phyloP scores from a whole-genome alignment of 2,329 filamentous ascomycete genomes.

The Colletotrichum somersetense region DNA sequence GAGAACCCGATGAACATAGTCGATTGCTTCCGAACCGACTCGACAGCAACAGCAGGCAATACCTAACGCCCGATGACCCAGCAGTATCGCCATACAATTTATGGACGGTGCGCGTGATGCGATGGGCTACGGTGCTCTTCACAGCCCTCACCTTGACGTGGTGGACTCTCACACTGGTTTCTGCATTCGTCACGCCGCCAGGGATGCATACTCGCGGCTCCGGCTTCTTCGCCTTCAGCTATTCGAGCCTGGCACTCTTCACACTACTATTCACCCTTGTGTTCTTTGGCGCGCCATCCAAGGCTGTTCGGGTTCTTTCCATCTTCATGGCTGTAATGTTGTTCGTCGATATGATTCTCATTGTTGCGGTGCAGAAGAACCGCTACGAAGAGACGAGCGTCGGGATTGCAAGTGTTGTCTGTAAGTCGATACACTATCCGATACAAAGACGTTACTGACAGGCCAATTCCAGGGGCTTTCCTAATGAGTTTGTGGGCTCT shows the following conservation, averaged over 20 bases:
- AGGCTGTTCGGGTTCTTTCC: constrained; percentile 80
- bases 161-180: constrained; percentile 92
- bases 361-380: constrained; percentile 79
- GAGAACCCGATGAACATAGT: constrained; percentile 64
- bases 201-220: constrained; percentile 88
- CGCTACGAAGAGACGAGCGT: constrained; percentile 91
- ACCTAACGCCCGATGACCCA: constrained; percentile 57
- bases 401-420: constrained; percentile 86
- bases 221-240: constrained; percentile 92
- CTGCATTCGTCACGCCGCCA: constrained; percentile 90
- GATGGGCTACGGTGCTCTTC: constrained; percentile 83
- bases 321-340: constrained; percentile 76
- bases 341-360: constrained; percentile 81
- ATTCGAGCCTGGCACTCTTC: constrained; percentile 80
- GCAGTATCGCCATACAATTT: constrained; percentile 92
- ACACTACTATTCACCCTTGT: constrained; percentile 82
- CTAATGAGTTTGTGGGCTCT: constrained; percentile 85
- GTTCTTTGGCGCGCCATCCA: constrained; percentile 90
- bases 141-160: constrained; percentile 83
- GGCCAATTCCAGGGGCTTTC: constrained; percentile 69
- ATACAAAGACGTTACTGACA: constrained; percentile 6
- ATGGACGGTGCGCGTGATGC: constrained; percentile 86
- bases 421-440: constrained; percentile 48
- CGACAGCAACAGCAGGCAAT: constrained; percentile 57
- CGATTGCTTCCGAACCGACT: constrained; percentile 78